phyloP scores from a whole-genome alignment of 106 monocot genomes.

The Apostasia ramifera region DNA sequence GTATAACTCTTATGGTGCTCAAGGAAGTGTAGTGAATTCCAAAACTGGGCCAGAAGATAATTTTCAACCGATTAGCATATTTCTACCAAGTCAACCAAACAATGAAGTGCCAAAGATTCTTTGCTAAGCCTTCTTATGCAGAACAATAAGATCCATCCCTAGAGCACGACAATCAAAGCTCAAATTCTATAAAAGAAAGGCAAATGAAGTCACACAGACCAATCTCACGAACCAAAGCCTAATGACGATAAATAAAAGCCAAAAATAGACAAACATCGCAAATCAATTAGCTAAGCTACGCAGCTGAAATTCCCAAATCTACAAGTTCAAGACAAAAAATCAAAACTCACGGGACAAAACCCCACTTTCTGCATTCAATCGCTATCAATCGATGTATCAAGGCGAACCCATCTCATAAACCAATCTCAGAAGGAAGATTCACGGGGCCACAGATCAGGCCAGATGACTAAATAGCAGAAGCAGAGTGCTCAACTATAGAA shows the following conservation, averaged over 20 bases:
- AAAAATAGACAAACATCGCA: no score
- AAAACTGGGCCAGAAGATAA: background rate
- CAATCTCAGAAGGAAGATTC: background rate
- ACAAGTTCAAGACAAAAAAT: background rate
- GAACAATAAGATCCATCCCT: background rate
- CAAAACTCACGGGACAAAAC: background rate
- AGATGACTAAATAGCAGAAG: background rate
- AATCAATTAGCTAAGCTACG: background rate
- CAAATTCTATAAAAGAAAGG: no score
- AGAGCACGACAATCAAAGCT: no score
- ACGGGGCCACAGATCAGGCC: background rate
- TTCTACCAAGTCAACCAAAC: background rate
- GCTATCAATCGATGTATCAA: background rate
- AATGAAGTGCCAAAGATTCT: background rate
- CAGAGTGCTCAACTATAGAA: background rate
- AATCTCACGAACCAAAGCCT: no score
- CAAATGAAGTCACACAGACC: no score
- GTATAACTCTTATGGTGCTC: background rate
- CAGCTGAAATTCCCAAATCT: background rate
- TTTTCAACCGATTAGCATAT: background rate
- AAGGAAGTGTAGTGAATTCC: no score
- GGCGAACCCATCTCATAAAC: background rate
- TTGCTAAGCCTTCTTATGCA: background rate
- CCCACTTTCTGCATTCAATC: background rate
- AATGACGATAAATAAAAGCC: no score